phyloP scores from a whole-genome alignment of 2,329 filamentous ascomycete species.

The Colletotrichum cordylinicola region DNA sequence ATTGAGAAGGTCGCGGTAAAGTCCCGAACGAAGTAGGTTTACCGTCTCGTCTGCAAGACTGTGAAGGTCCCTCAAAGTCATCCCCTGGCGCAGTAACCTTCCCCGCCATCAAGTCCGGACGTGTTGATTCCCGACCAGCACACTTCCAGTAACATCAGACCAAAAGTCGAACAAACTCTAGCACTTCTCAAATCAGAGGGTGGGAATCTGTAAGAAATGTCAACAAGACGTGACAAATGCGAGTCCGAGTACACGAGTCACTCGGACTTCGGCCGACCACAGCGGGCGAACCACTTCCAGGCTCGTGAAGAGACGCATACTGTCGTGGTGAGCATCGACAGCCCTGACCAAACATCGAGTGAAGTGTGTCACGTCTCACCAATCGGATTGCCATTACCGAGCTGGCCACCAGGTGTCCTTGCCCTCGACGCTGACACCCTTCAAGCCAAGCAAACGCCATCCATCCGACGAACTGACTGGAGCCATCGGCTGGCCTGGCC shows the following conservation, averaged over 20 bases:
- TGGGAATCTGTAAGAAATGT: background rate
- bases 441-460: background rate
- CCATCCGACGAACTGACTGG: slow-evolving; percentile 1
- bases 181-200: background rate
- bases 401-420: background rate
- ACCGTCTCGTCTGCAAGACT: background rate
- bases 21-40: background rate
- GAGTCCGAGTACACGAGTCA: slow-evolving; percentile 1
- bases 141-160: background rate
- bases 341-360: background rate
- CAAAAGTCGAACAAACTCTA: background rate
- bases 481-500: background rate
- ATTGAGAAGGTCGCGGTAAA: background rate
- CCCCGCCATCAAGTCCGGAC: background rate
- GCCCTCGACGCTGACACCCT: background rate
- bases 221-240: background rate
- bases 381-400: background rate
- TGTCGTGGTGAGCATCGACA: background rate
- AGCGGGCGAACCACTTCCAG: background rate
- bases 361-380: background rate
- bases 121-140: background rate
- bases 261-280: background rate
- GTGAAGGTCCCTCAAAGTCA: fast-evolving
- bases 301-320: background rate
- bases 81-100: background rate